Evolutionary conservation across 768 basidiomycete genomes (phyloP), one percentile per base, ranked within the genome.

Genomic region (Amanita rubescens): DNA sequence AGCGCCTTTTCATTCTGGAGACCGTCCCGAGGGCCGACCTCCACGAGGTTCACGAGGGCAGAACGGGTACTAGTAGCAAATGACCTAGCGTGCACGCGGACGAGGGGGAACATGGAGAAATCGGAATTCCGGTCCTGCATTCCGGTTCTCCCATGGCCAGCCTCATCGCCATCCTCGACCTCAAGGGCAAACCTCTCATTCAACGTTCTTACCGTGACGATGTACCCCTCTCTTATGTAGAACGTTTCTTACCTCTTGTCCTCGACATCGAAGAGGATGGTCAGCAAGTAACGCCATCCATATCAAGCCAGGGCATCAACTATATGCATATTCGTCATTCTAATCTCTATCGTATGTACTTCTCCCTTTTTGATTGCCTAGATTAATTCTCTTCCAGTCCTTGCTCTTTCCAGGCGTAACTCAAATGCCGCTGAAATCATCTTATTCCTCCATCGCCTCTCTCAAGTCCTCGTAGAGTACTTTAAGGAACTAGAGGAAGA

Each of bases 401-500:
- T 99, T 42, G 96, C 96, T 0, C 69, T 99, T 8, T 96, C 94
- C 30, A 96, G 95, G 69, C 86, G 90, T 52, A 99, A 99, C 72
- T 78, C 87, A 22, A 98, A 99, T 65, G 94, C 92, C 0, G 87
- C 93, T 20, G 96, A 98, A 70, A 87, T 93, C 62, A 93, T 98
- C 71, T 80, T 96, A 58, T 98, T 97, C 76, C 79, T 99, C 15
- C 96, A 98, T 69, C 85, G 94, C 41, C 78, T 99, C 53, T 87
- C 85, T 0, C 82, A 92, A 66, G 95, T 98, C 5, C 77, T 99
- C 53, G 80, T 95, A 50, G 96, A 98, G 65, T 99, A 99, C 77
- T 99, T 99, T 78, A 99, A 98, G 68, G 96, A 98, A 67, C 84
- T 98, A 35, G 96, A 99, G 67, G 96, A 98, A 65, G 96, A 99